Conservation (phyloP, 1,139 yeast species). For the Schwanniomyces etchellsii region DNA sequence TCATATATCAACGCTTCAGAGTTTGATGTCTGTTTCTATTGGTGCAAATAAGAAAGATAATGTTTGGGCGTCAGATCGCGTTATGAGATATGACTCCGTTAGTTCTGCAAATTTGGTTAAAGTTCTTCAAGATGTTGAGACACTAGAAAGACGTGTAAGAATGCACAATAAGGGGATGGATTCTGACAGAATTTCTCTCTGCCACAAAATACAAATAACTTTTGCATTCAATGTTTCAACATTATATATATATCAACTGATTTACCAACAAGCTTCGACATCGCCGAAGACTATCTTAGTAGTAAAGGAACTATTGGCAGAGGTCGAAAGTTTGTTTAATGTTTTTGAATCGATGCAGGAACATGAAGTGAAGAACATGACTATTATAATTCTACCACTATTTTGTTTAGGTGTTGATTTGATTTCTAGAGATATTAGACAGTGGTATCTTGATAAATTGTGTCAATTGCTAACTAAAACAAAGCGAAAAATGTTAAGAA, state of each 20-base stretch:
- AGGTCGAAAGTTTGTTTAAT: constrained; percentile 1
- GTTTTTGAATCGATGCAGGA: constrained; percentile 2
- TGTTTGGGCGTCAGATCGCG: background rate
- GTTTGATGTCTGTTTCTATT: constrained; percentile 3
- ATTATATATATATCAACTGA: constrained; percentile 1
- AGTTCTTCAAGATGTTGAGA: constrained; percentile 2
- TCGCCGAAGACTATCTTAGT: constrained; percentile 1
- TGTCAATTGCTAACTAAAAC: background rate
- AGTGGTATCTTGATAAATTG: constrained; percentile 6
- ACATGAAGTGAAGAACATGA: constrained; percentile 1
- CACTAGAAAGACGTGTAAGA: constrained; percentile 1
- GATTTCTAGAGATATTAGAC: constrained; percentile 4
- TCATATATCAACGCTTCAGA: constrained; percentile 2
- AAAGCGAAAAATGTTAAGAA: constrained; percentile 1
- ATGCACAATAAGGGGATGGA: background rate
- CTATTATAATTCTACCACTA: constrained; percentile 6
- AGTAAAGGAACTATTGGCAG: constrained; percentile 2
- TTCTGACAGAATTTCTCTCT: background rate
- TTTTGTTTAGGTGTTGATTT: constrained; percentile 8
- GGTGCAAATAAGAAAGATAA: constrained; percentile 2
- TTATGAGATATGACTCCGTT: constrained; percentile 1
- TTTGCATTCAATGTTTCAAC: constrained; percentile 2
- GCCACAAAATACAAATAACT: constrained; percentile 2
- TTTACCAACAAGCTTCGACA: constrained; percentile 2
- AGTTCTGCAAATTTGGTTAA: constrained; percentile 1